These are phyloP conservation scores for Cephalotrichum gorgonifer DNA, from an alignment of 2,329 filamentous ascomycete genomes.

Conservation along the genomic window DNA sequence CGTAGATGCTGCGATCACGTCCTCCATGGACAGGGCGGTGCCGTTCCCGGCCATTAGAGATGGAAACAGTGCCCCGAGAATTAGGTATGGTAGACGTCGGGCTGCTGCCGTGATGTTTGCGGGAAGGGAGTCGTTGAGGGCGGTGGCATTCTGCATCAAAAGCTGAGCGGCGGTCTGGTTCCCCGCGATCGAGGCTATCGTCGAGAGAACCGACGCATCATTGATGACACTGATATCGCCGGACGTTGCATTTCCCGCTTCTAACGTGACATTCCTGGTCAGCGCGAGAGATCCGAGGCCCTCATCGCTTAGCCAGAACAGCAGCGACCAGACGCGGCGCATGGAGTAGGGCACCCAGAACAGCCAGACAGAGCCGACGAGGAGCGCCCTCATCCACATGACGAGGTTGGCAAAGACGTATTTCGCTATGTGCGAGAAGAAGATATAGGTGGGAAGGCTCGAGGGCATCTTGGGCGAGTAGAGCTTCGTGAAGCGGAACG, in stretches of 20 bases:
- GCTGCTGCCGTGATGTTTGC: not conserved
- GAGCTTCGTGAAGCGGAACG: conserved; percentile 95
- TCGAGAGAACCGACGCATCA: conserved; percentile 14
- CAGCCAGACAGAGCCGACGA: conserved; percentile 84
- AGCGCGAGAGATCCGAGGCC: conserved; percentile 32
- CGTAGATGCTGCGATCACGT: not conserved
- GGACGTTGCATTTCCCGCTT: conserved; percentile 14
- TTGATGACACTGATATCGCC: conserved; percentile 16
- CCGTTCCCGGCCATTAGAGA: not conserved
- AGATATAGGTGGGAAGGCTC: conserved; percentile 69
- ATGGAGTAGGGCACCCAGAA: conserved; percentile 82
- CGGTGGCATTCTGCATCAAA: not conserved
- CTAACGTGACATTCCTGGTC: conserved; percentile 8
- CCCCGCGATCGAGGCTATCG: not conserved
- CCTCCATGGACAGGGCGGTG: not conserved
- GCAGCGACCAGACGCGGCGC: conserved; percentile 80
- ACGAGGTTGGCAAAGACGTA: conserved; percentile 63
- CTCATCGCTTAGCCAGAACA: conserved; percentile 91
- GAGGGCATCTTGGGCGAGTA: conserved; percentile 92
- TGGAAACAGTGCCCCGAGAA: conserved; percentile 2
- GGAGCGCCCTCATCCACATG: conserved; percentile 65
- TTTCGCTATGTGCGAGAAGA: conserved; percentile 65
- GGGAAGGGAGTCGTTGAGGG: not conserved
- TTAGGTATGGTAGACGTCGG: not conserved
- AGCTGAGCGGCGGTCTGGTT: conserved; percentile 5